phyloP scores from a whole-genome alignment of 2,329 filamentous ascomycete genomes.

The Cercospora citrullina region DNA sequence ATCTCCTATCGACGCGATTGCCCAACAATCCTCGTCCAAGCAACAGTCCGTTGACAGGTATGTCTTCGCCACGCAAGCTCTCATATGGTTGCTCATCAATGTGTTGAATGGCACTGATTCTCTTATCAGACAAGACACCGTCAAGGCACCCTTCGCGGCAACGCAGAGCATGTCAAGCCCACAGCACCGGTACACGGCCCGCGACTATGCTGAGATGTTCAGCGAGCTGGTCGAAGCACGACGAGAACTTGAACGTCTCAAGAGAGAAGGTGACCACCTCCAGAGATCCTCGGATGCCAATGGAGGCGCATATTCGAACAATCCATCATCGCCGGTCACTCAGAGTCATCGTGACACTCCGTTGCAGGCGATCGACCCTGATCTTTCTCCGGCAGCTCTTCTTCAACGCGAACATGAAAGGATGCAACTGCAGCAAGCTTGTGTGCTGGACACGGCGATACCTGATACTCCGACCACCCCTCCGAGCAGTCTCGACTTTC shows the following conservation, averaged over 20 bases:
- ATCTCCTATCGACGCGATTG: neutral
- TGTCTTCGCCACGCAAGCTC: neutral
- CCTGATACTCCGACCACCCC: conserved; percentile 8
- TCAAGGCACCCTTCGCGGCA: neutral
- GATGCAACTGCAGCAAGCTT: neutral
- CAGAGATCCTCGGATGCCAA: neutral
- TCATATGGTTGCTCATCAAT: neutral
- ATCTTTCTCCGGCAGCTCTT: neutral
- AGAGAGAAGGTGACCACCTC: neutral
- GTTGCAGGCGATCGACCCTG: neutral
- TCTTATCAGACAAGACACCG: neutral
- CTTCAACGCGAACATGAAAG: conserved; percentile 10
- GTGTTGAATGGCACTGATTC: neutral
- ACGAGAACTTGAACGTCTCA: neutral
- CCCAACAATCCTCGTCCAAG: conserved; percentile 26
- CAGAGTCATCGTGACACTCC: neutral
- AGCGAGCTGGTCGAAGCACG: neutral
- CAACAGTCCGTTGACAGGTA: conserved; percentile 27
- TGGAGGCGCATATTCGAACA: neutral
- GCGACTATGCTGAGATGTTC: neutral
- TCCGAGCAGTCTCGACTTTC: conserved; percentile 27
- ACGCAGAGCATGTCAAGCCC: neutral
- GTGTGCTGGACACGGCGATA: neutral
- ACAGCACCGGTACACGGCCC: neutral
- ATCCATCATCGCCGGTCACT: neutral